phyloP scores from a whole-genome alignment of 176 grass and related monocot species.

The Hordeum marinum region DNA sequence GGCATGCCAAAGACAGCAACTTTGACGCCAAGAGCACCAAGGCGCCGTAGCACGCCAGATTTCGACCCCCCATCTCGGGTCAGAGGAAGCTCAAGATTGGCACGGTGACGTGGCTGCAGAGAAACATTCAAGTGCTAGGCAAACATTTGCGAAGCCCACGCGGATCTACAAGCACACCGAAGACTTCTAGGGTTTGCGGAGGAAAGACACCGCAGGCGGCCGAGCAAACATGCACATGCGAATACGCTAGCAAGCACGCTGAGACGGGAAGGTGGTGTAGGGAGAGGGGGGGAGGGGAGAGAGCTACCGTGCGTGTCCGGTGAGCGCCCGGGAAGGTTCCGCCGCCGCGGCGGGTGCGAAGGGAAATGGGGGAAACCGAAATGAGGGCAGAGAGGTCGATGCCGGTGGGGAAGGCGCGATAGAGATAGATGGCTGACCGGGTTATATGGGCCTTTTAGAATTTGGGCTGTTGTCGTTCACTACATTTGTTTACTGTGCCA shows the following conservation, averaged over 20 bases:
- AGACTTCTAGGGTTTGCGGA: conserved; percentile 6
- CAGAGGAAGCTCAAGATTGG: background rate
- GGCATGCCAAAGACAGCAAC: background rate
- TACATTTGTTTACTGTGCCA: too few species aligned
- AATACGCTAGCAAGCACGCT: background rate
- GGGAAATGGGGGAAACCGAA: background rate
- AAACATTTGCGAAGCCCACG: background rate
- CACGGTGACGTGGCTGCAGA: background rate
- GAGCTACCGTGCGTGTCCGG: background rate
- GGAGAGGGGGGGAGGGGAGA: background rate
- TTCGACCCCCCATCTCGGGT: background rate
- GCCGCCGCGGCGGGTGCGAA: background rate
- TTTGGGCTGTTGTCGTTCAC: background rate
- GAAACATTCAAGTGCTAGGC: background rate
- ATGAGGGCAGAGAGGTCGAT: background rate
- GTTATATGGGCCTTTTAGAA: background rate
- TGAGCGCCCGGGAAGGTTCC: background rate
- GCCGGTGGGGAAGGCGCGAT: background rate
- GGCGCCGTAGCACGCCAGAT: background rate
- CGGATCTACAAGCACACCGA: background rate
- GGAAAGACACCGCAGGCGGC: background rate
- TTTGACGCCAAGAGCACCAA: background rate
- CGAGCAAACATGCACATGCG: background rate
- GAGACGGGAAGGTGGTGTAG: too few species aligned
- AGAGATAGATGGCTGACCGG: background rate